Evolutionary conservation across 352 stramenopile genomes (phyloP), one percentile per base, ranked within the genome.

Genomic region (Pythium graminicola): DNA sequence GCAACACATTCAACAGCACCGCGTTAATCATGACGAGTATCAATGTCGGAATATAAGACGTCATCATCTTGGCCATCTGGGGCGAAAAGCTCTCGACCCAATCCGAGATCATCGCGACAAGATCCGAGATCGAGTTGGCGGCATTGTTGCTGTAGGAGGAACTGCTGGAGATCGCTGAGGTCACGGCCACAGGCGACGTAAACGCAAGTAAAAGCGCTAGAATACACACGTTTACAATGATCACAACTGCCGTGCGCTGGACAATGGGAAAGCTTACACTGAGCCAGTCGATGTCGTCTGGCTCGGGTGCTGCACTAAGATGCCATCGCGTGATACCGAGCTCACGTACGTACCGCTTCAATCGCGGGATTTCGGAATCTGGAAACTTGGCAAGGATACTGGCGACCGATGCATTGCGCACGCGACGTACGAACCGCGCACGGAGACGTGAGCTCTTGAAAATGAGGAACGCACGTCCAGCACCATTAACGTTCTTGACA

Each of bases 1-100:
- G 76, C 22, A 93, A 63, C 26, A 89, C 81, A 45, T 93, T 93
- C n/a, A 93, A 57, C 6, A 93, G 64, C 54, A 91, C 78, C 31
- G 74, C 71, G 53, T 93, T 93, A 65, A 93, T 89, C 64, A 91
- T 86, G 41, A 93, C 79, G 28, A 93, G 71, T 51, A 89, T 89
- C n/a, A 90, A 72, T 24, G 80, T 90, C 16, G 80, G 80, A 46
- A 90, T 76, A 65, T 89, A 90, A 17, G 69, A 80, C 22, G 72
- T 70, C 70, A 91, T 73, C 63, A 89, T 63, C 57, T 86, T 85
- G 43, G 80, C 80, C 76, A 87, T 89, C 41, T 76, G 70, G n/a
- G 77, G 78, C n/a, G 80, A 88, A 53, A 86, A 67, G 33, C 60
- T 60, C 50, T 78, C 66, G 27, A 91, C 53, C 44, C 76, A 53